phyloP scores from a whole-genome alignment of 306 rosid genomes.

The Abrus precatorius region DNA sequence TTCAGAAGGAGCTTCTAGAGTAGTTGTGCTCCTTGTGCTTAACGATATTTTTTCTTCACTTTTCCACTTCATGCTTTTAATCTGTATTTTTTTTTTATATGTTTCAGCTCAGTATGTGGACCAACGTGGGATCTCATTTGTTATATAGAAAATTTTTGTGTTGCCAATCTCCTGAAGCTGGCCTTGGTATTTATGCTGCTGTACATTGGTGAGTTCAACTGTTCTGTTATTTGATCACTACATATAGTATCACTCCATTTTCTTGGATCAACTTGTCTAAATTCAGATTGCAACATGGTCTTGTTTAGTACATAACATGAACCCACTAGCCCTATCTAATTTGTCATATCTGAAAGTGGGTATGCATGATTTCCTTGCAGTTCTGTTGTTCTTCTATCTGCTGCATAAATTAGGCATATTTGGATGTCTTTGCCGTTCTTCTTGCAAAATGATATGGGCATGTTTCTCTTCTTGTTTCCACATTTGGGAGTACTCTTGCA shows the following conservation, averaged over 20 bases:
- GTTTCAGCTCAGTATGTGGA: constrained; percentile 69
- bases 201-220: constrained; percentile 69
- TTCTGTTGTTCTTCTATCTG: constrained; percentile 63
- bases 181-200: constrained; percentile 62
- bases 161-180: constrained; percentile 67
- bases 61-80: constrained; percentile 4
- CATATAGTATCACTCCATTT: no score
- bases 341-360: constrained; percentile 24
- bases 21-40: not conserved
- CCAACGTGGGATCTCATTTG: constrained; percentile 81
- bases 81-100: not conserved
- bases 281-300: constrained; percentile 2
- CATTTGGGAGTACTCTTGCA: constrained; percentile 59
- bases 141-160: constrained; percentile 68
- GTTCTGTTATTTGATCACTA: constrained; percentile 1
- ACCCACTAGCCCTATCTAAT: not conserved
- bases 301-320: not conserved
- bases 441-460: constrained; percentile 61
- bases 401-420: constrained; percentile 63
- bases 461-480: constrained; percentile 61
- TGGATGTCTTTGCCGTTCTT: constrained; percentile 55
- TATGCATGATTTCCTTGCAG: constrained; percentile 54
- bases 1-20: not conserved
- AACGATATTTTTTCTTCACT: not conserved
- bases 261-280: not conserved